phyloP scores from a whole-genome alignment of 2,329 filamentous ascomycete genomes.

The Berkeleyomyces rouxiae region DNA sequence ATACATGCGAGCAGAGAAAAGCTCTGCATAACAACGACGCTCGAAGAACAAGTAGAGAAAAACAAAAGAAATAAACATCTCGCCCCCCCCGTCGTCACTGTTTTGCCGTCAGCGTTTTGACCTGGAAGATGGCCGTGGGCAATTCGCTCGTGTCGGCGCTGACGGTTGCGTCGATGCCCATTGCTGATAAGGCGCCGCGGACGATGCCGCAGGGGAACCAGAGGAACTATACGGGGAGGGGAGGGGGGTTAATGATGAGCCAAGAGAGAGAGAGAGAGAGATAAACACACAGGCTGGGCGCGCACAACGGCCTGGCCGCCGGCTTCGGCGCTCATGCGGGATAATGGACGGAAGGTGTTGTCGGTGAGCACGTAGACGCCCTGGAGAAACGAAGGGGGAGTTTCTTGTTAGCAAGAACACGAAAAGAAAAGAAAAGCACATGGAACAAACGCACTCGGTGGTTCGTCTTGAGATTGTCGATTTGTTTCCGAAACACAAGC shows the following conservation, averaged over 20 bases:
- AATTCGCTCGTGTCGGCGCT: slow-evolving; percentile 80
- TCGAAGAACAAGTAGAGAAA: neutral
- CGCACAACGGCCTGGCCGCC: slow-evolving; percentile 54
- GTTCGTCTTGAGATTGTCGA: slow-evolving; percentile 97
- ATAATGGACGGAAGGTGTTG: slow-evolving; percentile 74
- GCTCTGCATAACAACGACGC: neutral
- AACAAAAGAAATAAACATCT: neutral
- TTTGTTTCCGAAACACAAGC: slow-evolving; percentile 85
- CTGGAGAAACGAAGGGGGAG: slow-evolving; percentile 23
- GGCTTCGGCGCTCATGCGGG: slow-evolving; percentile 72
- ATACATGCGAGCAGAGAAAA: neutral
- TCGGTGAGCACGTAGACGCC: slow-evolving; percentile 95
- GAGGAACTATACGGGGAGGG: slow-evolving; percentile 56
- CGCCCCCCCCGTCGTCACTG: slow-evolving; percentile 25
- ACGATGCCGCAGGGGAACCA: slow-evolving; percentile 94
- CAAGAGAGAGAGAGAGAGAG: slow-evolving; percentile 6
- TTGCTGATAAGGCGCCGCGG: slow-evolving; percentile 73
- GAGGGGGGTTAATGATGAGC: neutral
- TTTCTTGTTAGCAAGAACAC: neutral
- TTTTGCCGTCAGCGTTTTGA: slow-evolving; percentile 60
- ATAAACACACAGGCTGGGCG: slow-evolving; percentile 56
- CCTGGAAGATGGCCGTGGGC: slow-evolving; percentile 84
- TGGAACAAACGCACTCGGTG: slow-evolving; percentile 46
- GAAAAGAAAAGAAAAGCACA: neutral
- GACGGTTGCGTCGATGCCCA: slow-evolving; percentile 82